phyloP scores from a whole-genome alignment of 257 asterid species.

The Paulownia fortunei region DNA sequence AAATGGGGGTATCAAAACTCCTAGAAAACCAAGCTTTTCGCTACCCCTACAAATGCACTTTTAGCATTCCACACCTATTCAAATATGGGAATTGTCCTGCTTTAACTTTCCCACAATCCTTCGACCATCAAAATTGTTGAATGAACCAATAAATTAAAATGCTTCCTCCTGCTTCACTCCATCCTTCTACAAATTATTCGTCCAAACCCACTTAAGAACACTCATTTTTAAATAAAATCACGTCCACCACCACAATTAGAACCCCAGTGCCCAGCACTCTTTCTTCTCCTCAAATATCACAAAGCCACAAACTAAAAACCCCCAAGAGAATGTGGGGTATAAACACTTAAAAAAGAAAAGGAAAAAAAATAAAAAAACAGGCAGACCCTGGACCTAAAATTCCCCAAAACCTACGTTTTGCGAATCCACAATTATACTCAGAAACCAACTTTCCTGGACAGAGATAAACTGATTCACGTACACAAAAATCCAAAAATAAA shows the following conservation, averaged over 20 bases:
- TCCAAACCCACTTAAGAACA: not conserved
- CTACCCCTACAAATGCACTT: not conserved
- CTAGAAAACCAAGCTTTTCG: slow-evolving; percentile 6
- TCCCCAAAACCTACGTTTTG: slow-evolving; percentile 21
- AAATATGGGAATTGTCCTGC: slow-evolving; percentile 20
- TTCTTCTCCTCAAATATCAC: slow-evolving; percentile 26
- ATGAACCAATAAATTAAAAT: not conserved
- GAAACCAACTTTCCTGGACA: slow-evolving; percentile 24
- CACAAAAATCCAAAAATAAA: not conserved
- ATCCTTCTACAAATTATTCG: not conserved
- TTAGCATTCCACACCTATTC: not conserved
- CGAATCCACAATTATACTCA: not conserved
- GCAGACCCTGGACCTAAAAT: slow-evolving; percentile 34
- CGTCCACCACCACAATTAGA: slow-evolving; percentile 31
- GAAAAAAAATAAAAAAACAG: not conserved
- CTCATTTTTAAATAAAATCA: slow-evolving; percentile 2
- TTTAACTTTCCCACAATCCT: slow-evolving; percentile 25
- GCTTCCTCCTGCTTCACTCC: slow-evolving; percentile 33
- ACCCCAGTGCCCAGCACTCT: slow-evolving; percentile 15
- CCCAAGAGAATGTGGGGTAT: slow-evolving; percentile 19
- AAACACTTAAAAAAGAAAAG: not conserved
- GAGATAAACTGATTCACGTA: slow-evolving; percentile 21
- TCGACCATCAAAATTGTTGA: not conserved
- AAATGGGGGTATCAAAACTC: slow-evolving; percentile 9
- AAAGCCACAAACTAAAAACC: slow-evolving; percentile 21